phyloP scores from a whole-genome alignment of 768 basidiomycete species.

The Trametopsis cervina region DNA sequence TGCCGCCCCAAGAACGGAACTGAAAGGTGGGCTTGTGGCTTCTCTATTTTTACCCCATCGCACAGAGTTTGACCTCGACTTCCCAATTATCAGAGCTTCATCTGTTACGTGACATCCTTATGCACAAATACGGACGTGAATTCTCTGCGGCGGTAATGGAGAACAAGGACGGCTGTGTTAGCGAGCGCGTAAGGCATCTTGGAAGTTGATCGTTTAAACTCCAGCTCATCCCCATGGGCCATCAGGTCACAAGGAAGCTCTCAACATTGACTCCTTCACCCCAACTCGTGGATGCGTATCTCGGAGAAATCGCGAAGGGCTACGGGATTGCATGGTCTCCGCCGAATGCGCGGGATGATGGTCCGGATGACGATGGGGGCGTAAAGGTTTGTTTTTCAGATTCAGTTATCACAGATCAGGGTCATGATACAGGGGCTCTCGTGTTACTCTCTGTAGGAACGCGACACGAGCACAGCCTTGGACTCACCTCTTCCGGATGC shows the following conservation, averaged over 20 bases:
- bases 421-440: not conserved
- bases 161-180: constrained; percentile 76
- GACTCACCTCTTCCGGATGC: constrained; percentile 16
- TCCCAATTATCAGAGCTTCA: constrained; percentile 65
- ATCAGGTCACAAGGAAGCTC: constrained; percentile 72
- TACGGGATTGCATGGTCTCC: constrained; percentile 71
- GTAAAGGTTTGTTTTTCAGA: constrained; percentile 32
- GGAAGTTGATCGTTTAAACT: not conserved
- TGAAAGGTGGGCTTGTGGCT: constrained; percentile 67
- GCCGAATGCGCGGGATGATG: constrained; percentile 20
- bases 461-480: constrained; percentile 8
- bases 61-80: not conserved
- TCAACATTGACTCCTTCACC: constrained; percentile 58
- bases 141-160: constrained; percentile 84
- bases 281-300: constrained; percentile 80
- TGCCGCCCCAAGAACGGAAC: constrained; percentile 85
- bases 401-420: no score
- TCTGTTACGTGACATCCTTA: constrained; percentile 83
- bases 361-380: constrained; percentile 25
- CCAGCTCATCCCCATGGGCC: not conserved
- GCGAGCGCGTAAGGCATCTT: constrained; percentile 53
- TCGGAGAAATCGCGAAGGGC: constrained; percentile 83
- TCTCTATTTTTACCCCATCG: not conserved
- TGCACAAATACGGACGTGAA: constrained; percentile 94
- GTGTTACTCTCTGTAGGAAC: not conserved